Base-by-base conservation (phyloP, 495 filamentous ascomycete genomes). In the Aspergillus incahuasiensis region DNA sequence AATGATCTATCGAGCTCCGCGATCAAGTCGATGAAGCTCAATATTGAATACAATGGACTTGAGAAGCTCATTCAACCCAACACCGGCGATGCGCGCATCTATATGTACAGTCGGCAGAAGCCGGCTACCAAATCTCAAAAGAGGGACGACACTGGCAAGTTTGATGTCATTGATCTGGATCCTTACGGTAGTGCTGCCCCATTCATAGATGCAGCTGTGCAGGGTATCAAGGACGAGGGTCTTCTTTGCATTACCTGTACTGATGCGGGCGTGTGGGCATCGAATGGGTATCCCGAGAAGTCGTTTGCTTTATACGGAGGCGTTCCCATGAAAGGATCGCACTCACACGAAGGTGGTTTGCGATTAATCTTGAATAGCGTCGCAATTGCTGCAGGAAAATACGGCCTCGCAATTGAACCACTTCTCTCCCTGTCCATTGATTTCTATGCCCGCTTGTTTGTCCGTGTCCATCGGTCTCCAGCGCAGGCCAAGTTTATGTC, bases 181-280 rank as follows among this genome's bases (percentile, higher is more conserved):
- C 94, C 94, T 0, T 99, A 97, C 64, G 94, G 94, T 16, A 90
- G 88, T 1, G 94, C 95, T 0, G 86, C 85, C 22, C 88, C 91
- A 1, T 97, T 97, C 71, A 70, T 97, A 13, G 94, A 99, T 64
- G 86, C 89, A 4, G 90, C 95, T 3, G 78, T 97, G 1, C 90
- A 95, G 63, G 83, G 86, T 0, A 75, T 97, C 11, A 83, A 82
- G 32, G 89, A 95, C 55, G 91, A 90, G 5, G 94, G 95, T 16
- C 77, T 99, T 13, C 80, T 99, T 6, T 97, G 92, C 68, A 86
- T 97, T 18, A 99, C 94, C 6, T 97, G 94, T 70, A 99, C 94
- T 0, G 94, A 99, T 73, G 89, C 92, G 6, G 89, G 85, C 12
- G 88, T 97, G 13, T 97, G 89, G 80, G 94, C 94, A 0, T 97